Evolutionary conservation across 352 stramenopile genomes (phyloP).

Genomic region (Phytophthora cryptogea): DNA sequence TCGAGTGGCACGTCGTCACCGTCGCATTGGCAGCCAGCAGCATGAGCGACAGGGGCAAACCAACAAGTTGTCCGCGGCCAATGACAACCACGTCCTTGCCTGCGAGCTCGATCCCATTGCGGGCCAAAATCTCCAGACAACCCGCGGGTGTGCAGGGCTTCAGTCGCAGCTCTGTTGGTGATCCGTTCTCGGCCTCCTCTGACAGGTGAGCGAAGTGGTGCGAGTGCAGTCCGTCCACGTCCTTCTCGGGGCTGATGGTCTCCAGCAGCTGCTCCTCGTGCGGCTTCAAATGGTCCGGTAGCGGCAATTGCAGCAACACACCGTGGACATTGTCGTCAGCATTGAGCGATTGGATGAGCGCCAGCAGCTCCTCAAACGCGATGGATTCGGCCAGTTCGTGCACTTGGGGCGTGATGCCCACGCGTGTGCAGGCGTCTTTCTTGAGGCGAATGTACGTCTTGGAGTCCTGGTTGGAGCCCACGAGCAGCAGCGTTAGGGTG

Average conservation of each 20-base stretch:
- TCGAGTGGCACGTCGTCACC: conserved; percentile 97
- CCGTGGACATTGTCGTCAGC: conserved; percentile 90
- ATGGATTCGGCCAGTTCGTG: conserved; percentile 56
- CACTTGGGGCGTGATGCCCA: conserved; percentile 91
- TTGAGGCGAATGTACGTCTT: conserved; percentile 98
- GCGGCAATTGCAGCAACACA: conserved; percentile 94
- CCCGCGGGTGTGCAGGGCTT: conserved; percentile 93
- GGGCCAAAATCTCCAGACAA: conserved; percentile 66
- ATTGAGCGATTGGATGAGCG: conserved; percentile 87
- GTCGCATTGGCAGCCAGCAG: conserved; percentile 96
- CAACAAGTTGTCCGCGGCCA: conserved; percentile 97
- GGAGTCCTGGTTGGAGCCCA: conserved; percentile 93
- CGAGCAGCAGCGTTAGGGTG: conserved; percentile 94
- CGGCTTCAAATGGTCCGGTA: conserved; percentile 55
- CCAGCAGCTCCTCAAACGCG: conserved; percentile 51
- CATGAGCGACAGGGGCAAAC: conserved; percentile 95
- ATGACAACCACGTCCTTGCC: conserved; percentile 97
- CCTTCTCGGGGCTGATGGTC: conserved; percentile 91
- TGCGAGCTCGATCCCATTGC: conserved; percentile 86
- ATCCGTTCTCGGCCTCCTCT: not conserved
- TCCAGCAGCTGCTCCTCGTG: conserved; percentile 93
- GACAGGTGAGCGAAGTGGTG: conserved; percentile 91
- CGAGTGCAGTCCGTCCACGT: conserved; percentile 99
- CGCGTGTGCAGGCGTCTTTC: conserved; percentile 96
- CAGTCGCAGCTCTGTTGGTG: conserved; percentile 59